phyloP scores from a whole-genome alignment of 495 filamentous ascomycete genomes.

The Glonium stellatum region DNA sequence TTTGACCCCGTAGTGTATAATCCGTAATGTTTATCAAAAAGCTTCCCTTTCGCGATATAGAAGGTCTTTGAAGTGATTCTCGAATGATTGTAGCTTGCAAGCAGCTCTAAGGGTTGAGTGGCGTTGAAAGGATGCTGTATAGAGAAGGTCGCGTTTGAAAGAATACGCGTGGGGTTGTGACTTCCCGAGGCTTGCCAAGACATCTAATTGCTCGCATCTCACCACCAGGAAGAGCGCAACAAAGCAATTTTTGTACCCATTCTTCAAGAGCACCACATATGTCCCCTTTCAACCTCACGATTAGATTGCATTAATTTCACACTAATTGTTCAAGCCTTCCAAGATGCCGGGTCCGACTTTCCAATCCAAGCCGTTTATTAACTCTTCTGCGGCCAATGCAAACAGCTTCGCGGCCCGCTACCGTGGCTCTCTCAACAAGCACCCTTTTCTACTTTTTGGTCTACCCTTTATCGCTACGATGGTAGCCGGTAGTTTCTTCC shows the following conservation, averaged over 20 bases:
- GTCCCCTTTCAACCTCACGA: too few relatives aligned
- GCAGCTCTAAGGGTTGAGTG: too few relatives aligned
- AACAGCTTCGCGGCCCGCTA: constrained; percentile 70
- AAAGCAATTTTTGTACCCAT: background rate
- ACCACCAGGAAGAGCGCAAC: background rate
- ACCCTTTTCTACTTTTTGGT: constrained; percentile 90
- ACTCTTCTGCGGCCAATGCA: constrained; percentile 45
- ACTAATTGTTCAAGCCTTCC: too few relatives aligned
- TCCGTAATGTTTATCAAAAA: too few relatives aligned
- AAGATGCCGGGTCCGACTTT: constrained; percentile 61
- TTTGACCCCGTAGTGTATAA: too few relatives aligned
- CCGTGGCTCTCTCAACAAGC: constrained; percentile 57
- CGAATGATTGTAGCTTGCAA: too few relatives aligned
- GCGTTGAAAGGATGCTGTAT: too few relatives aligned
- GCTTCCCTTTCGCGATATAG: too few relatives aligned
- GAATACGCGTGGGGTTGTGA: background rate
- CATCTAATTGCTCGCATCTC: background rate
- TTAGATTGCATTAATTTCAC: too few relatives aligned
- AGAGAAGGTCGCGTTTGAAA: background rate
- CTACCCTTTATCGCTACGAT: constrained; percentile 90
- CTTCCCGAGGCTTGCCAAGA: background rate
- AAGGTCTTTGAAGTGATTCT: too few relatives aligned
- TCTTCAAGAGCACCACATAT: too few relatives aligned
- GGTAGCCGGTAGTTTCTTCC: constrained; percentile 87
- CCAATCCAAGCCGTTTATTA: constrained; percentile 59